phyloP scores from a whole-genome alignment of 2,329 filamentous ascomycete species.

The Trichoderma semiorbis region DNA sequence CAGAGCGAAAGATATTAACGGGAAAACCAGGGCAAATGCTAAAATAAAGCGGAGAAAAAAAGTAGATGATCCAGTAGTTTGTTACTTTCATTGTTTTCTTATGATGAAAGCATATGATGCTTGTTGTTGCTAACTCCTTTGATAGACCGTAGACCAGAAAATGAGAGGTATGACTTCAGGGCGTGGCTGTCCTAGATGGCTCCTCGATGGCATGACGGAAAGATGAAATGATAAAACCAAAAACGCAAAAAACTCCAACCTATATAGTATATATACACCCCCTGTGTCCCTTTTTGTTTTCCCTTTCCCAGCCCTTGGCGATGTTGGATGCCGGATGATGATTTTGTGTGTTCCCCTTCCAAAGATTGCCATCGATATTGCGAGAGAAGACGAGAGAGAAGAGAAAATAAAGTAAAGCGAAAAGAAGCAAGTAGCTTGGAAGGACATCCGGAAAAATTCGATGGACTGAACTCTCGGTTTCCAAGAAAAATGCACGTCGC shows the following conservation, averaged over 20 bases:
- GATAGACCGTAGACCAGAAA: background rate
- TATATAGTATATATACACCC: conserved; percentile 17
- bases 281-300: conserved; percentile 7
- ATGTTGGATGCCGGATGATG: conserved; percentile 17
- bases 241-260: conserved; percentile 17
- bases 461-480: background rate
- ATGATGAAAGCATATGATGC: conserved; percentile 7
- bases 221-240: background rate
- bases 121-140: conserved; percentile 2
- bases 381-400: conserved; percentile 13
- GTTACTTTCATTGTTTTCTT: background rate
- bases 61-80: background rate
- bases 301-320: conserved; percentile 12
- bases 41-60: background rate
- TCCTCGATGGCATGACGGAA: conserved; percentile 5
- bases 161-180: conserved; percentile 1
- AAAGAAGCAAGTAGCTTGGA: background rate
- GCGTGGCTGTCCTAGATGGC: conserved; percentile 4
- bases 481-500: background rate
- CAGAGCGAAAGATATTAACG: background rate
- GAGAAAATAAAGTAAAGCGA: background rate
- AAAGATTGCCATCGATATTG: conserved; percentile 13
- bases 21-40: background rate
- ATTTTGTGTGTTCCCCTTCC: conserved; percentile 16
- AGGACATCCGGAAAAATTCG: background rate